Conservation (phyloP, 352 stramenopile species). For the Globisporangium parvum region DNA sequence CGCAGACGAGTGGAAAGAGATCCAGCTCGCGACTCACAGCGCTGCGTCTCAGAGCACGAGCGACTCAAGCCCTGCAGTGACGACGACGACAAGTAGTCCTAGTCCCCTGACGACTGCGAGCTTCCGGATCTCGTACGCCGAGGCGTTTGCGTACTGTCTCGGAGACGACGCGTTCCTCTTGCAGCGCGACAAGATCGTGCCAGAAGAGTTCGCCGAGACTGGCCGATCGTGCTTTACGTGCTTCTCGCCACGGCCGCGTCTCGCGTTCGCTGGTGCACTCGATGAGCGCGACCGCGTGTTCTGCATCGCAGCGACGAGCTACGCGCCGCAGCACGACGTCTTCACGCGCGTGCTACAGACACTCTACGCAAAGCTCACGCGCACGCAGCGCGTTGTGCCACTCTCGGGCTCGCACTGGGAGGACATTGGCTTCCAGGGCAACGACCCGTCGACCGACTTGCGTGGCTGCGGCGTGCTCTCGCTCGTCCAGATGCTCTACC, state of each 20-base stretch:
- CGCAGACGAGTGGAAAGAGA: conserved; percentile 56
- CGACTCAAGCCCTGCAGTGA: not conserved
- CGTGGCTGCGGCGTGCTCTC: conserved; percentile 80
- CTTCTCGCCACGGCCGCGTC: conserved; percentile 35
- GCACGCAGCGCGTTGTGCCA: conserved; percentile 25
- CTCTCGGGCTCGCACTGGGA: conserved; percentile 81
- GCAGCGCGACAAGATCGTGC: conserved; percentile 47
- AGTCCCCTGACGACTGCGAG: not conserved
- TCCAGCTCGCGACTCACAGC: conserved; percentile 22
- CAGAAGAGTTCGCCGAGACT: conserved; percentile 33
- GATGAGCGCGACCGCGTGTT: conserved; percentile 73
- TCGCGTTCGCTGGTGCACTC: conserved; percentile 45
- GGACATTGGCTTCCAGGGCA: conserved; percentile 85
- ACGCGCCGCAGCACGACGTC: conserved; percentile 36
- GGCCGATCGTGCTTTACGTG: conserved; percentile 50
- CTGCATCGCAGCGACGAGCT: conserved; percentile 54
- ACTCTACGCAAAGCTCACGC: conserved; percentile 47
- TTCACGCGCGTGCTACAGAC: conserved; percentile 58
- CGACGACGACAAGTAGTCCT: not conserved
- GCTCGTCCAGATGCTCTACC: conserved; percentile 78
- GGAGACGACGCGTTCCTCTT: conserved; percentile 29
- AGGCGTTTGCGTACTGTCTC: conserved; percentile 38
- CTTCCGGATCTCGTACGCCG: conserved; percentile 35
- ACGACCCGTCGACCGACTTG: conserved; percentile 84
- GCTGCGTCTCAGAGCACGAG: not conserved